phyloP scores from a whole-genome alignment of 2,329 filamentous ascomycete genomes.

The Bimuria novae-zelandiae region DNA sequence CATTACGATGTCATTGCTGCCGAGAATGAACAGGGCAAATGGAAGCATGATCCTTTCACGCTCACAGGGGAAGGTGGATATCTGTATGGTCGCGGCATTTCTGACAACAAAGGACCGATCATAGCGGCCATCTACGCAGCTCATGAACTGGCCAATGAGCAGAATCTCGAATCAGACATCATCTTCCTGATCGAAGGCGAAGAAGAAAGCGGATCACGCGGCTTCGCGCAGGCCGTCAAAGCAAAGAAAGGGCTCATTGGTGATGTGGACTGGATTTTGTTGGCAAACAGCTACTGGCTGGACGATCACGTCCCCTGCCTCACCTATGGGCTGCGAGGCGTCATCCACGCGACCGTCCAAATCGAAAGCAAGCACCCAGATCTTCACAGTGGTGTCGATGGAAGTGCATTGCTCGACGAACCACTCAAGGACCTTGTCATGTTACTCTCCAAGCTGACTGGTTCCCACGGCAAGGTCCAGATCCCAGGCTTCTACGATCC shows the following conservation, averaged over 20 bases:
- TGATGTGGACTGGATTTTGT: constrained; percentile 87
- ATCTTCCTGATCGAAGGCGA: constrained; percentile 96
- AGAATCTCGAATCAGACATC: constrained; percentile 82
- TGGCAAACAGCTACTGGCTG: constrained; percentile 98
- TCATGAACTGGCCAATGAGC: constrained; percentile 83
- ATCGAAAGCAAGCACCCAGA: constrained; percentile 86
- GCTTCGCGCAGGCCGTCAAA: constrained; percentile 82
- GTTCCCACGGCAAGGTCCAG: constrained; percentile 76
- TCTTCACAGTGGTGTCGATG: constrained; percentile 95
- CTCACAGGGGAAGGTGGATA: constrained; percentile 89
- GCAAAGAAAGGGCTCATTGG: constrained; percentile 85
- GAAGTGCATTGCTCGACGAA: constrained; percentile 86
- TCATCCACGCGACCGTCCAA: constrained; percentile 89
- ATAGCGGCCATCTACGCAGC: constrained; percentile 93
- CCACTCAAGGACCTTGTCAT: constrained; percentile 88
- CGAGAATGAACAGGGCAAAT: constrained; percentile 79
- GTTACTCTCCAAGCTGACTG: constrained; percentile 80
- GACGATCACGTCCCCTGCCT: constrained; percentile 94
- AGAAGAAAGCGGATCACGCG: constrained; percentile 90
- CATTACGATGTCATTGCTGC: constrained; percentile 97
- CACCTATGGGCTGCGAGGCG: constrained; percentile 90
- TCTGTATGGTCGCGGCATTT: constrained; percentile 92
- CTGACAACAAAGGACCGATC: constrained; percentile 96
- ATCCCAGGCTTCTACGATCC: constrained; percentile 89
- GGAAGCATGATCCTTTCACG: constrained; percentile 87